Conservation (phyloP, 371 early-diverging fungal species). For the Circinella minor region DNA sequence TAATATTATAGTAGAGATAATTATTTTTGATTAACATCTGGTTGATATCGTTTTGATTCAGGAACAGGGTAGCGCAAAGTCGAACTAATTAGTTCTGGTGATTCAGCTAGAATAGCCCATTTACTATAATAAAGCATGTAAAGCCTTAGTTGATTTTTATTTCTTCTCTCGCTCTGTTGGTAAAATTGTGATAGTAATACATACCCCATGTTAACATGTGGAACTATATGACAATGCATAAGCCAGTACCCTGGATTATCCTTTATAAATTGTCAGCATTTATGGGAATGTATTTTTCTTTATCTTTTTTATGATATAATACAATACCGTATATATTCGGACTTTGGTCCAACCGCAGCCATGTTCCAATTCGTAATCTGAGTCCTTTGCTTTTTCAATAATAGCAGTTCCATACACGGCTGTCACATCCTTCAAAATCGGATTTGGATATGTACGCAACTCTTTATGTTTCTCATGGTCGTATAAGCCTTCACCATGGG, state of each 20-base stretch:
- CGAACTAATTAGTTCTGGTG: background rate
- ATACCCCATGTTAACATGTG: constrained; percentile 53
- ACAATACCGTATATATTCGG: constrained; percentile 34
- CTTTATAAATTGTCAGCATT: constrained; percentile 11
- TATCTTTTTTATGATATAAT: background rate
- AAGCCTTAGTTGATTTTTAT: background rate
- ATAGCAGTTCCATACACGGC: constrained; percentile 30
- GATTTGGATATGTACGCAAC: constrained; percentile 18
- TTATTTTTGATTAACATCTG: background rate
- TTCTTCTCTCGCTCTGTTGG: background rate
- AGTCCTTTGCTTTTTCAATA: constrained; percentile 11
- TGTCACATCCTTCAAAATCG: constrained; percentile 35
- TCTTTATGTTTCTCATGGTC: constrained; percentile 30
- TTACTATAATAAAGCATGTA: background rate
- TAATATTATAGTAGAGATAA: no score
- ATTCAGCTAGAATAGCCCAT: constrained; percentile 1
- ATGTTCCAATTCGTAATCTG: background rate
- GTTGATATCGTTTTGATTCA: background rate
- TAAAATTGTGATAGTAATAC: constrained; percentile 13
- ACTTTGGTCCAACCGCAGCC: constrained; percentile 47
- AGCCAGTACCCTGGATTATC: constrained; percentile 25
- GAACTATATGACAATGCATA: constrained; percentile 20
- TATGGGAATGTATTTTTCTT: background rate
- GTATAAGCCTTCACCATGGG: constrained; percentile 42
- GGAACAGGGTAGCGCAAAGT: background rate